These are phyloP conservation scores for Farysia itapuensis DNA, from an alignment of 1,284 basidiomycete genomes.

Conservation along the genomic window DNA sequence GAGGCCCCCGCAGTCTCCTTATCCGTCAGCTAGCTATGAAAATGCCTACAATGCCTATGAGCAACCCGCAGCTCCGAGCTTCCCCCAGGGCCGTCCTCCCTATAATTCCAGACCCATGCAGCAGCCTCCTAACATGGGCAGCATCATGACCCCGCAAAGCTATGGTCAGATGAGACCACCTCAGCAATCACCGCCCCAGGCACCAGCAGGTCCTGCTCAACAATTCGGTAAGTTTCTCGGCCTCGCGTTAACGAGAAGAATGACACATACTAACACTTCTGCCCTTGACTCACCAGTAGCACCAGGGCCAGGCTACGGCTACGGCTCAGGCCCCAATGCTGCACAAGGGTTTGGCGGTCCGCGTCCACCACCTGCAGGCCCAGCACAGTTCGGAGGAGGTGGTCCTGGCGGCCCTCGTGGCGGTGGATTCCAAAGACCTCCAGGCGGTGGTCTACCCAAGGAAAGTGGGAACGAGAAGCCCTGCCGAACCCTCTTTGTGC, in stretches of 20 bases:
- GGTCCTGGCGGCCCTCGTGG: slow-evolving; percentile 1
- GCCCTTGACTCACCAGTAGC: too few species aligned
- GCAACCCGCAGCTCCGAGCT: not conserved
- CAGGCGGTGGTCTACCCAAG: not conserved
- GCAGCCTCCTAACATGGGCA: not conserved
- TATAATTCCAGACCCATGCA: not conserved
- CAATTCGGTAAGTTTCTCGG: too few species aligned
- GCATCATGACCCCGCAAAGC: not conserved
- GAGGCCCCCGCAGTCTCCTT: not conserved
- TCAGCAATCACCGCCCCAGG: not conserved
- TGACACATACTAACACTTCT: too few species aligned
- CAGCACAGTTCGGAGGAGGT: not conserved
- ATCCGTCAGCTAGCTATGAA: not conserved
- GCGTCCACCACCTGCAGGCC: not conserved
- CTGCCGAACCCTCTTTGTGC: slow-evolving; percentile 91
- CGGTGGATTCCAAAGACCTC: slow-evolving; percentile 5
- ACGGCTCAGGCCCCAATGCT: slow-evolving; percentile 12
- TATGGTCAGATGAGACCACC: not conserved
- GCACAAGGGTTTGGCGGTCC: slow-evolving; percentile 14
- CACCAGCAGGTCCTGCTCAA: too few species aligned
- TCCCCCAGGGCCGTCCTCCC: not conserved
- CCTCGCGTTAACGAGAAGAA: too few species aligned
- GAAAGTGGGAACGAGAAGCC: slow-evolving; percentile 72
- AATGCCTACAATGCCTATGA: not conserved
- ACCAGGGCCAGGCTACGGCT: too few species aligned